These are phyloP conservation scores for Saposhnikovia divaricata DNA, from an alignment of 129 eudicot genomes.

Conservation along the genomic window DNA sequence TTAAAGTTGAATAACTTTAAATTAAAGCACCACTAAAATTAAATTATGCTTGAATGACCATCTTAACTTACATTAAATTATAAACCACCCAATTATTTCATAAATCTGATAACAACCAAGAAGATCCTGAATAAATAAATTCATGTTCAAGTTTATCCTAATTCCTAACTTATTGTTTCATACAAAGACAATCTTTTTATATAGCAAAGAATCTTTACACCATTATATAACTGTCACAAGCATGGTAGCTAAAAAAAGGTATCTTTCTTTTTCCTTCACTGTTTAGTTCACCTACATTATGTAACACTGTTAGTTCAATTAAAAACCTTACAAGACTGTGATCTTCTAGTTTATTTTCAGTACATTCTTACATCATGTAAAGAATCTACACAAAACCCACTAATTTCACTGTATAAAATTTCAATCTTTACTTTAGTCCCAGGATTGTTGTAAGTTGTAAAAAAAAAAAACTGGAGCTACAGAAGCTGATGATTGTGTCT, in stretches of 20 bases:
- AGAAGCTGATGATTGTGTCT: not conserved
- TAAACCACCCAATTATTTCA: too few species aligned
- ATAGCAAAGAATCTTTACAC: not conserved
- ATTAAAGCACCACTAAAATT: not conserved
- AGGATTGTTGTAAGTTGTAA: not conserved
- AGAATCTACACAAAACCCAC: slow-evolving; percentile 5
- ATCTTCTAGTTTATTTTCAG: not conserved
- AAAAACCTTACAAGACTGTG: not conserved
- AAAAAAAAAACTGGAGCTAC: not conserved
- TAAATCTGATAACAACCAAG: not conserved
- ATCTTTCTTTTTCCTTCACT: not conserved
- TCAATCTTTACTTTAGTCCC: slow-evolving; percentile 22
- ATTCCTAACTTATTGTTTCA: not conserved
- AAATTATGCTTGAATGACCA: not conserved
- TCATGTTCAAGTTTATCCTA: not conserved
- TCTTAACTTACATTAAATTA: not conserved
- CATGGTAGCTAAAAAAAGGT: not conserved
- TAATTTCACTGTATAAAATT: not conserved
- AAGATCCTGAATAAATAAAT: not conserved
- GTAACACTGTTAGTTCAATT: not conserved
- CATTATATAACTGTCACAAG: not conserved
- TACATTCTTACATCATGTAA: not conserved
- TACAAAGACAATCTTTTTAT: not conserved
- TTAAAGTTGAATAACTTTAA: not conserved
- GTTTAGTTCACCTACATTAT: not conserved